Percentiles rank a stretch among this genome's conserved stretches.
Conservation (phyloP, 352 stramenopile genomes). For the Phytophthora litchii region DNA sequence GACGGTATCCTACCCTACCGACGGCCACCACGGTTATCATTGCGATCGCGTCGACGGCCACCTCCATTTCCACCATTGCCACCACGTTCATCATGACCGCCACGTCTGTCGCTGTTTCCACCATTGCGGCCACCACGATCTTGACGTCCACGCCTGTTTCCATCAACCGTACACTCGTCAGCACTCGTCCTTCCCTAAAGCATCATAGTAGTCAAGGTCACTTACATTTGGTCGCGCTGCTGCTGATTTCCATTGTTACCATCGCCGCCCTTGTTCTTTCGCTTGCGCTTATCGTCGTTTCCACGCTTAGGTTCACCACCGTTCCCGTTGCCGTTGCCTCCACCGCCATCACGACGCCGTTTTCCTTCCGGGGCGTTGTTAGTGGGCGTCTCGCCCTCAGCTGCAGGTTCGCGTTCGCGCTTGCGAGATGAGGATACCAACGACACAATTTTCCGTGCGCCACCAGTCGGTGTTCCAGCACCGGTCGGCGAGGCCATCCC, state of each 20-base stretch:
- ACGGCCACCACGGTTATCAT: conserved; percentile 48
- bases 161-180: conserved; percentile 8
- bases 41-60: conserved; percentile 41
- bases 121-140: conserved; percentile 33
- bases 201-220: neutral
- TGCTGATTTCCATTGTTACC: conserved; percentile 34
- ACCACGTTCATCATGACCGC: conserved; percentile 31
- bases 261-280: conserved; percentile 51
- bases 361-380: conserved; percentile 42
- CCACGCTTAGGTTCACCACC: conserved; percentile 33
- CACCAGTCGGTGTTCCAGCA: conserved; percentile 30
- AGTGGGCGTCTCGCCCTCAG: conserved; percentile 17
- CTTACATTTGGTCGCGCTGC: conserved; percentile 68
- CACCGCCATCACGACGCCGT: conserved; percentile 48
- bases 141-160: conserved; percentile 35
- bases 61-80: conserved; percentile 24
- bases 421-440: conserved; percentile 75
- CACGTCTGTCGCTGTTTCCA: conserved; percentile 29
- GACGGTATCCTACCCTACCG: conserved; percentile 38
- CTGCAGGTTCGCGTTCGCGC: conserved; percentile 55
- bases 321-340: conserved; percentile 11
- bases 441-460: conserved; percentile 75
- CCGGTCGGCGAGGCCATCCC: conserved; percentile 10
- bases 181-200: neutral
- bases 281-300: conserved; percentile 59